Conservation (phyloP, 805 yeast species). For the Grigorovia jiainica region DNA sequence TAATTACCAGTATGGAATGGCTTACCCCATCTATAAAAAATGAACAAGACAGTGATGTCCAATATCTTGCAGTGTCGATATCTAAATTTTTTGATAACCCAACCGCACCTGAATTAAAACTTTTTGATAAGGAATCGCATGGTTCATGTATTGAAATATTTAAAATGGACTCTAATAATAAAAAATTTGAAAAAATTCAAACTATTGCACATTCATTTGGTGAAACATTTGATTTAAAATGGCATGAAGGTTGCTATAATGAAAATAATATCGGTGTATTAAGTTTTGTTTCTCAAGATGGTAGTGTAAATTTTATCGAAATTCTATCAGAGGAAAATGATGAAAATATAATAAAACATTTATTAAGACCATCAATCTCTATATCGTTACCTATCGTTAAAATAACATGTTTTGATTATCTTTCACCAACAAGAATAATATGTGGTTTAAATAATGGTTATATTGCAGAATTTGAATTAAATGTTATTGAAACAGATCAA, state of each 20-base stretch:
- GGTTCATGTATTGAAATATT: constrained; percentile 39
- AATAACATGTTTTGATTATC: constrained; percentile 42
- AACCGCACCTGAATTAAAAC: constrained; percentile 18
- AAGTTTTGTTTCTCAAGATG: constrained; percentile 50
- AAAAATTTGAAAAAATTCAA: constrained; percentile 24
- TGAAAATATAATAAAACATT: constrained; percentile 5
- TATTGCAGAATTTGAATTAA: constrained; percentile 45
- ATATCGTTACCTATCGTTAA: constrained; percentile 19
- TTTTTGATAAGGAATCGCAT: constrained; percentile 22
- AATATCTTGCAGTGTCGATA: constrained; percentile 43
- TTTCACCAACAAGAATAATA: constrained; percentile 35
- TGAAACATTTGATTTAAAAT: constrained; percentile 28
- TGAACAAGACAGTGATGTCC: constrained; percentile 9
- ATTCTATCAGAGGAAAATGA: constrained; percentile 15
- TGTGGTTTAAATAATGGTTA: constrained; percentile 54
- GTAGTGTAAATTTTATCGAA: constrained; percentile 41
- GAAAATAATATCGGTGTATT: constrained; percentile 32
- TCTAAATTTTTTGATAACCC: constrained; percentile 30
- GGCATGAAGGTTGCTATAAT: constrained; percentile 28
- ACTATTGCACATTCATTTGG: constrained; percentile 37
- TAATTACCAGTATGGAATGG: constrained; percentile 49
- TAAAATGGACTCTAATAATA: constrained; percentile 26
- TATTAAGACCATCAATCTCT: constrained; percentile 18
- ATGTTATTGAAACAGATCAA: constrained; percentile 8
- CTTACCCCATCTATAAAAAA: constrained; percentile 20